phyloP scores from a whole-genome alignment of 306 rosid species.

The Vigna mungo region DNA sequence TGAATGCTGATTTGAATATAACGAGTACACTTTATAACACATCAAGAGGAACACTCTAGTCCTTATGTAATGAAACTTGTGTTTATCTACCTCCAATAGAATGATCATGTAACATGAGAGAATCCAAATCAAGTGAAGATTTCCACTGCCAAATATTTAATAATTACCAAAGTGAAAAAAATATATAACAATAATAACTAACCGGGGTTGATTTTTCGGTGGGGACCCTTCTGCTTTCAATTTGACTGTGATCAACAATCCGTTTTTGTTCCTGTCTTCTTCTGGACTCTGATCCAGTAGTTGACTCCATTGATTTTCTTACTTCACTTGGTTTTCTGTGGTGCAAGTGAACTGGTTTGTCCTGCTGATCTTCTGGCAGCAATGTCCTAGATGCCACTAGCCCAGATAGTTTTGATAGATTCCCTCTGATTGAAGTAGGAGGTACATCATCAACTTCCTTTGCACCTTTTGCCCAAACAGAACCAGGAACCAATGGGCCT shows the following conservation, averaged over 20 bases:
- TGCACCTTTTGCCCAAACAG: slow-evolving; percentile 58
- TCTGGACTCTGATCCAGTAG: slow-evolving; percentile 56
- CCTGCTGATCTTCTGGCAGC: slow-evolving; percentile 58
- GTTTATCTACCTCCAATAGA: background rate
- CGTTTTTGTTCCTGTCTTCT: slow-evolving; percentile 65
- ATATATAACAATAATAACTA: slow-evolving; percentile 31
- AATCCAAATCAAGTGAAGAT: slow-evolving; percentile 1
- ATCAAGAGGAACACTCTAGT: background rate
- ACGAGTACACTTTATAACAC: background rate
- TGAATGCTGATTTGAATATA: background rate
- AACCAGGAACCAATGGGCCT: slow-evolving; percentile 72
- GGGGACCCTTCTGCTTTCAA: slow-evolving; percentile 54
- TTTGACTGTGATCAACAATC: slow-evolving; percentile 52
- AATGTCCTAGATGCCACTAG: slow-evolving; percentile 71
- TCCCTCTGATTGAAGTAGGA: slow-evolving; percentile 49
- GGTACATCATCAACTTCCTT: slow-evolving; percentile 58
- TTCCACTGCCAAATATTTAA: background rate
- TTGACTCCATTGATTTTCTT: slow-evolving; percentile 54
- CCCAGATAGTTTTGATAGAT: slow-evolving; percentile 68
- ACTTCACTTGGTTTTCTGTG: slow-evolving; percentile 49
- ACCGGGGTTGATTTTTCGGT: slow-evolving; percentile 68
- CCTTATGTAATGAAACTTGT: background rate
- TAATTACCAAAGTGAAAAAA: background rate
- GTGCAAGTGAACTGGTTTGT: slow-evolving; percentile 51
- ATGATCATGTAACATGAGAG: slow-evolving; percentile 8